Percentiles rank a stretch among this genome's conserved stretches.
Evolutionary conservation across 495 filamentous ascomycete species (phyloP).

Genomic region (Aspergillus asperescens): DNA sequence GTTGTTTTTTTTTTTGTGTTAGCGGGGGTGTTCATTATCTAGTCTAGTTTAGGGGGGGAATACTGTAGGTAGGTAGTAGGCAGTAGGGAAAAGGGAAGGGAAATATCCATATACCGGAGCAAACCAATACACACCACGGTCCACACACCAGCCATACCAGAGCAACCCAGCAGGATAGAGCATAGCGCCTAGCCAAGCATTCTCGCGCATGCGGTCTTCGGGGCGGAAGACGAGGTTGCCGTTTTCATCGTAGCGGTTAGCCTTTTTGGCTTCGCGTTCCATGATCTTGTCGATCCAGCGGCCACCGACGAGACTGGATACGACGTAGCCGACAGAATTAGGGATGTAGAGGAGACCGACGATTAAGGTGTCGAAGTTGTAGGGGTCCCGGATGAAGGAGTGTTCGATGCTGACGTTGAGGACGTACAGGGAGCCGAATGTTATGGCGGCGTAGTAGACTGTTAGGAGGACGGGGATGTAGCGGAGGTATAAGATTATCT

Average conservation of each 20-base stretch:
- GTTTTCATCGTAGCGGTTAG: constrained; percentile 62
- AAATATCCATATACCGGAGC: constrained; percentile 51
- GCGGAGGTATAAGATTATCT: constrained; percentile 69
- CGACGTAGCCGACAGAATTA: constrained; percentile 70
- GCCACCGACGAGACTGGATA: constrained; percentile 69
- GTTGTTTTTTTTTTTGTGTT: too few species aligned
- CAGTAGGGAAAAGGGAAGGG: not conserved
- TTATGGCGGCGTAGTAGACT: constrained; percentile 76
- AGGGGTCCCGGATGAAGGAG: constrained; percentile 68
- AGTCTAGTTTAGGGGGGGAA: constrained; percentile 2
- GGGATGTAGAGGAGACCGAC: constrained; percentile 80
- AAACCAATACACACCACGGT: constrained; percentile 55
- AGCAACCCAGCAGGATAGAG: constrained; percentile 66
- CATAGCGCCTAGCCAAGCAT: constrained; percentile 75
- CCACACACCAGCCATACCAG: constrained; percentile 63
- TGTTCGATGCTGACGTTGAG: constrained; percentile 81
- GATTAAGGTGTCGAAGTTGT: constrained; percentile 66
- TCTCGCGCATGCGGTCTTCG: constrained; percentile 87
- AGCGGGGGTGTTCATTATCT: not conserved
- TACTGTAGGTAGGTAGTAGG: not conserved
- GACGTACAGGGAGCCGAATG: constrained; percentile 77
- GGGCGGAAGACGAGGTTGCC: constrained; percentile 68
- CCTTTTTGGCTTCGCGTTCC: constrained; percentile 69
- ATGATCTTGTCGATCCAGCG: constrained; percentile 89
- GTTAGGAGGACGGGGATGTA: constrained; percentile 75